Percentiles rank a stretch among this genome's conserved stretches.
Conservation (phyloP, 305 asterid genomes). For the Caryopteris hybrid region DNA sequence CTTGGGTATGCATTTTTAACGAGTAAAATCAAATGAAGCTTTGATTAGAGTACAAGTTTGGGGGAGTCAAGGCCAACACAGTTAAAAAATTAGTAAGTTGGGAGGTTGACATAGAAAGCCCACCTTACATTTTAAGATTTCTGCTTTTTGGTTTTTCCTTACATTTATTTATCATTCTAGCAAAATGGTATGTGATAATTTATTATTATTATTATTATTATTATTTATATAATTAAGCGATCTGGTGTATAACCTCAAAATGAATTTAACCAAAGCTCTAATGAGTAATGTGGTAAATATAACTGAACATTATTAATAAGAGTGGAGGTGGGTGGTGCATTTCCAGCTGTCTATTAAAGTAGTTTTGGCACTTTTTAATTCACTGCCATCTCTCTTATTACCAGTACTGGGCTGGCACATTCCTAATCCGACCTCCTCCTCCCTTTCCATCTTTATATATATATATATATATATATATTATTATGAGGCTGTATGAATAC, state of each 20-base stretch:
- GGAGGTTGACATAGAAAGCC: constrained; percentile 22
- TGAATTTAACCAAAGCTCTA: too few species aligned
- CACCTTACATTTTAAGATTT: constrained; percentile 17
- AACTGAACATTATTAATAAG: too few species aligned
- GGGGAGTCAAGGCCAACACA: background rate
- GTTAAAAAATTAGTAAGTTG: background rate
- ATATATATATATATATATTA: too few species aligned
- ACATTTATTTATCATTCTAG: too few species aligned
- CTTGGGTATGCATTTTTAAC: too few species aligned
- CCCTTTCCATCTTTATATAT: background rate
- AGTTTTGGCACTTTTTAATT: background rate
- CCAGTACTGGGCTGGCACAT: background rate
- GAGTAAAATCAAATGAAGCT: background rate
- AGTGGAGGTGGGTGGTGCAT: background rate
- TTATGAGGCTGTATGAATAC: background rate
- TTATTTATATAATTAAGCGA: too few species aligned
- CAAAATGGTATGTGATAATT: too few species aligned
- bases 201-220: too few species aligned
- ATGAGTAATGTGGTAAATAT: too few species aligned
- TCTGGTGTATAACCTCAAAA: too few species aligned
- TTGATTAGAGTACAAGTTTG: constrained; percentile 26
- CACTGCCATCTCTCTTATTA: background rate
- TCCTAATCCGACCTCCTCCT: background rate
- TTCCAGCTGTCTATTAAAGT: constrained; percentile 16
- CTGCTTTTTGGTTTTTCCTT: background rate